Evolutionary conservation across 768 basidiomycete species (phyloP).

Genomic region (Boletus sp.): DNA sequence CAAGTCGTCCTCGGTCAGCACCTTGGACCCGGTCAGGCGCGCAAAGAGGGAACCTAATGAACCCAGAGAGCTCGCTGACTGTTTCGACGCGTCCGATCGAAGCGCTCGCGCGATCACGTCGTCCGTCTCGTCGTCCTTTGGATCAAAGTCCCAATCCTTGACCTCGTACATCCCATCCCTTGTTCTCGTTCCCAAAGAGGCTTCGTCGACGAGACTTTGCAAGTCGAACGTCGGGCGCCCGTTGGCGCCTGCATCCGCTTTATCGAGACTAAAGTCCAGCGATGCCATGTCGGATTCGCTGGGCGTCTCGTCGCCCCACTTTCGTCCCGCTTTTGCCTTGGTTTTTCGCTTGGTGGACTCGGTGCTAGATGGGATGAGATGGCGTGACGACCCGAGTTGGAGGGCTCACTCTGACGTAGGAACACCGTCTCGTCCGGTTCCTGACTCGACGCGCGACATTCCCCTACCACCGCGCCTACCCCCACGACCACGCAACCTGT

Average conservation of each 20-base stretch:
- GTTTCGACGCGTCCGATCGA: constrained; percentile 38
- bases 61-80: constrained; percentile 50
- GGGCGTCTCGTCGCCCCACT: constrained; percentile 85
- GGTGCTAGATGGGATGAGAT: constrained; percentile 50
- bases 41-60: constrained; percentile 79
- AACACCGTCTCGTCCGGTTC: constrained; percentile 59
- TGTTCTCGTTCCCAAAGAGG: constrained; percentile 75
- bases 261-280: constrained; percentile 81
- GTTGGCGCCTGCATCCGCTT: constrained; percentile 36
- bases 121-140: constrained; percentile 42
- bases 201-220: constrained; percentile 60
- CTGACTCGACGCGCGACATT: constrained; percentile 46
- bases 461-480: constrained; percentile 55
- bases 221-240: constrained; percentile 46
- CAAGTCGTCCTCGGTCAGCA: constrained; percentile 78
- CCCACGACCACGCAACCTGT: constrained; percentile 73
- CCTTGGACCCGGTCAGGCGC: constrained; percentile 81
- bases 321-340: constrained; percentile 75
- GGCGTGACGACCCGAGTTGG: neutral
- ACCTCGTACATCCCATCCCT: constrained; percentile 74
- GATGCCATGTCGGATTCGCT: constrained; percentile 90
- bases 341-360: constrained; percentile 58
- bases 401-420: constrained; percentile 68
- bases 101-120: constrained; percentile 63
- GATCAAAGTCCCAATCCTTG: constrained; percentile 79